A percentile compares a stretch with the other conserved stretches of the same genome.
Evolutionary conservation across 192 early-diverging fungal genomes (phyloP).

Genomic region (Paraglomus occultum): DNA sequence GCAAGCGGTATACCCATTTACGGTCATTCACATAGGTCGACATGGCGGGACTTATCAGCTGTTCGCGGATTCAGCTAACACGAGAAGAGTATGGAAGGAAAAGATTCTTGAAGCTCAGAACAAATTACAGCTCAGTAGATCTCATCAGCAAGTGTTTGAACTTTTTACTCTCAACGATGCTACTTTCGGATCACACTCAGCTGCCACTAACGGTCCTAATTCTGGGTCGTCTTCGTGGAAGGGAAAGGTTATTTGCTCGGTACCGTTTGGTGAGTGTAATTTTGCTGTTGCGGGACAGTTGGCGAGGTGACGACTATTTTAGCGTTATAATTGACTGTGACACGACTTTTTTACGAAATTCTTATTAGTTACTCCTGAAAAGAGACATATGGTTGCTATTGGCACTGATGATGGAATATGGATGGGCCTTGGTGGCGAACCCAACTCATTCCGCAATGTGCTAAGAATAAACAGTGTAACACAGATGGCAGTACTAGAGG

Average conservation of each 20-base stretch:
- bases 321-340: background rate
- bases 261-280: conserved; percentile 44
- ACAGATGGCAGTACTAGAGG: conserved; percentile 85
- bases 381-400: conserved; percentile 66
- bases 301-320: background rate
- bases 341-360: background rate
- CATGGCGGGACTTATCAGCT: conserved; percentile 68
- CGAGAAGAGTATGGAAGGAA: conserved; percentile 79
- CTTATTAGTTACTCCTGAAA: conserved; percentile 42
- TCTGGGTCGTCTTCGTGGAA: conserved; percentile 38
- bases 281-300: background rate
- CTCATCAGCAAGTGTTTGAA: conserved; percentile 53
- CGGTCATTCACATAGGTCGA: conserved; percentile 74
- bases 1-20: conserved; percentile 66
- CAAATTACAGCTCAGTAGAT: conserved; percentile 49
- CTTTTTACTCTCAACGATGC: conserved; percentile 33
- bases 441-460: conserved; percentile 44
- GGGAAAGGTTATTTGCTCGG: conserved; percentile 59
- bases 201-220: background rate
- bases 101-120: conserved; percentile 54
- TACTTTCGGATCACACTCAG: background rate
- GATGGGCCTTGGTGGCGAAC: conserved; percentile 61
- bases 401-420: conserved; percentile 83
- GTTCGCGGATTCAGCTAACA: conserved; percentile 69
- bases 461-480: conserved; percentile 66